A percentile compares a stretch with the other conserved stretches of the same genome.
These are phyloP conservation scores for Nigrospora sphaerica DNA, from an alignment of 2,329 filamentous ascomycete genomes.

Conservation along the genomic window DNA sequence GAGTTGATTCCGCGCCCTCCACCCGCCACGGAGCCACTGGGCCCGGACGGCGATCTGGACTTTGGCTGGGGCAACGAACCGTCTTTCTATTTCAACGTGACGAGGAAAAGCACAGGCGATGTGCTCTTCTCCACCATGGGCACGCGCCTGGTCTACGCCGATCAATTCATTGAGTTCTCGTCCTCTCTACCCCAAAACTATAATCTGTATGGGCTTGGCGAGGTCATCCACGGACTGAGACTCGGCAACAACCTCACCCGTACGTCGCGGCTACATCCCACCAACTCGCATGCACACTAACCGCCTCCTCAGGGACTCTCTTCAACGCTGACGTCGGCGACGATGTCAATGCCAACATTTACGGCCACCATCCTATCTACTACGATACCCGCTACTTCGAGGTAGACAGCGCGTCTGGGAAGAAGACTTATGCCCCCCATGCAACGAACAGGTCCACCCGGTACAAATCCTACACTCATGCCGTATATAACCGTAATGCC, in stretches of 20 bases:
- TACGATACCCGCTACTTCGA: conserved; percentile 72
- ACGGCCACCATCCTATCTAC: conserved; percentile 73
- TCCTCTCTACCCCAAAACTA: conserved; percentile 62
- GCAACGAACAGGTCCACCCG: conserved; percentile 42
- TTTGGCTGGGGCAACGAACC: conserved; percentile 45
- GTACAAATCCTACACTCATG: conserved; percentile 65
- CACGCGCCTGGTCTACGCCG: conserved; percentile 61
- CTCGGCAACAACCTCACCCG: conserved; percentile 68
- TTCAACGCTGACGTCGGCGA: conserved; percentile 64
- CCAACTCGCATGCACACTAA: not conserved
- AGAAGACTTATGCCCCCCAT: conserved; percentile 45
- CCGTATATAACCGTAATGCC: conserved; percentile 69
- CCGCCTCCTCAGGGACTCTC: conserved; percentile 27
- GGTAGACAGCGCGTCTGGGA: conserved; percentile 35
- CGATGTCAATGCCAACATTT: conserved; percentile 60
- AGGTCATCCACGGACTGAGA: conserved; percentile 63
- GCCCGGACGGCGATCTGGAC: conserved; percentile 46
- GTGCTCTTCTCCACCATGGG: conserved; percentile 61
- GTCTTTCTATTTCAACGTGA: conserved; percentile 63
- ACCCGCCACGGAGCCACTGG: conserved; percentile 28
- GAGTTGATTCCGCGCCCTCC: conserved; percentile 52
- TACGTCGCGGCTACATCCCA: conserved; percentile 14
- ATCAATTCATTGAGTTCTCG: conserved; percentile 71
- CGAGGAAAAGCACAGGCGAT: conserved; percentile 52
- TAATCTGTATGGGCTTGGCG: conserved; percentile 69